Percentiles rank a stretch among this genome's conserved stretches.
These are phyloP conservation scores for Coniella vitis DNA, from an alignment of 2,329 filamentous ascomycete species.

Conservation along the genomic window DNA sequence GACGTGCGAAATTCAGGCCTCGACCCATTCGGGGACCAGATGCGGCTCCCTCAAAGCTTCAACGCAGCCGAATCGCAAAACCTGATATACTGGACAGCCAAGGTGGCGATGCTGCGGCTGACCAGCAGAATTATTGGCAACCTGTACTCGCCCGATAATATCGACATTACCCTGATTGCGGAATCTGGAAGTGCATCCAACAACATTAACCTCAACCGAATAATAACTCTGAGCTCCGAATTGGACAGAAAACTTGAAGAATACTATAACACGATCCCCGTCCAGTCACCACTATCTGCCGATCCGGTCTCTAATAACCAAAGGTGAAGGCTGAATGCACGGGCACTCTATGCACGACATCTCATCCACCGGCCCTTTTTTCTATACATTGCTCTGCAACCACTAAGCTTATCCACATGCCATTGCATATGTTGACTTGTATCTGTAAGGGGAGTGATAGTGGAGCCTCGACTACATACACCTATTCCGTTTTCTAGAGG, in stretches of 20 bases:
- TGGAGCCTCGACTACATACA: too few relatives aligned
- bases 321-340: slow-evolving; percentile 60
- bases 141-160: slow-evolving; percentile 29
- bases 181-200: slow-evolving; percentile 18
- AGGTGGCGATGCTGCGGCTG: slow-evolving; percentile 34
- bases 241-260: slow-evolving; percentile 32
- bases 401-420: too few relatives aligned
- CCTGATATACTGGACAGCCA: slow-evolving; percentile 34
- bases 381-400: slow-evolving; percentile 22
- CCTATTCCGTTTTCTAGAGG: too few relatives aligned
- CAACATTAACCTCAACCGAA: slow-evolving; percentile 22
- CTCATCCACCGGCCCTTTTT: slow-evolving; percentile 61
- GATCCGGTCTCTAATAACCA: slow-evolving; percentile 54
- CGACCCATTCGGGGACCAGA: slow-evolving; percentile 29
- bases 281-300: slow-evolving; percentile 46
- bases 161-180: slow-evolving; percentile 18
- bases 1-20: slow-evolving; percentile 30
- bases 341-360: slow-evolving; percentile 66
- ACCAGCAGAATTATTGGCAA: slow-evolving; percentile 36
- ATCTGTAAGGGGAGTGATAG: too few relatives aligned
- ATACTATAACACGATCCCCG: slow-evolving; percentile 31
- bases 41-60: slow-evolving; percentile 28
- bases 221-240: slow-evolving; percentile 28
- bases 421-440: too few relatives aligned
- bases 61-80: slow-evolving; percentile 27